Conservation (phyloP, 2,329 filamentous ascomycete species). For the Aspergillus puulaauensis region DNA sequence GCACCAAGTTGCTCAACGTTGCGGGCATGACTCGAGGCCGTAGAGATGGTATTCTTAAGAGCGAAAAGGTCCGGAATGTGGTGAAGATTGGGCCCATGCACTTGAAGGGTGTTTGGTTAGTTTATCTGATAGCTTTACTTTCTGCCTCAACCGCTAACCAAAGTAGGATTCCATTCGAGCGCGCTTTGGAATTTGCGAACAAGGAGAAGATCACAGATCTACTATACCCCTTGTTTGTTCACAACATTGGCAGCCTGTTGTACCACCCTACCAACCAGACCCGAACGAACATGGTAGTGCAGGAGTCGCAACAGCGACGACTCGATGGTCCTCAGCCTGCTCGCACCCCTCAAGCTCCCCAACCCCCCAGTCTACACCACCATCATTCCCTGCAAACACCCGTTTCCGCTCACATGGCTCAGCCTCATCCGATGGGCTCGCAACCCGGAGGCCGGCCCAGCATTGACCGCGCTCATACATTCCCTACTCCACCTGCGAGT, state of each 20-base stretch:
- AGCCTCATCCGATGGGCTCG: constrained; percentile 64
- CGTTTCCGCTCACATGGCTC: constrained; percentile 60
- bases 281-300: constrained; percentile 81
- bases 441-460: constrained; percentile 65
- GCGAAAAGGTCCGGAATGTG: constrained; percentile 93
- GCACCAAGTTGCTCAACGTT: constrained; percentile 94
- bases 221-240: constrained; percentile 92
- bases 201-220: constrained; percentile 99
- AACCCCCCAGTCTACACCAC: constrained; percentile 61
- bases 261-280: constrained; percentile 86
- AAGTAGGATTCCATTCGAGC: constrained; percentile 90
- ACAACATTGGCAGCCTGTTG: constrained; percentile 90
- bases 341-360: constrained; percentile 66
- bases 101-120: constrained; percentile 93
- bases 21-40: constrained; percentile 97
- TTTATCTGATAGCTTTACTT: constrained; percentile 13
- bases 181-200: constrained; percentile 97
- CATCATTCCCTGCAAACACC: constrained; percentile 66
- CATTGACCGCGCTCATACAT: constrained; percentile 84
- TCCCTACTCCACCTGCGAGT: constrained; percentile 89
- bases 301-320: constrained; percentile 74
- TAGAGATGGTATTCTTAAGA: constrained; percentile 94
- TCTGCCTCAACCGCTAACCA: constrained; percentile 17
- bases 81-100: constrained; percentile 99
- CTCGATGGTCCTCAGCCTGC: constrained; percentile 52